Evolutionary conservation across 2,329 filamentous ascomycete species (phyloP).

Genomic region (Epichloe brachyelytri): DNA sequence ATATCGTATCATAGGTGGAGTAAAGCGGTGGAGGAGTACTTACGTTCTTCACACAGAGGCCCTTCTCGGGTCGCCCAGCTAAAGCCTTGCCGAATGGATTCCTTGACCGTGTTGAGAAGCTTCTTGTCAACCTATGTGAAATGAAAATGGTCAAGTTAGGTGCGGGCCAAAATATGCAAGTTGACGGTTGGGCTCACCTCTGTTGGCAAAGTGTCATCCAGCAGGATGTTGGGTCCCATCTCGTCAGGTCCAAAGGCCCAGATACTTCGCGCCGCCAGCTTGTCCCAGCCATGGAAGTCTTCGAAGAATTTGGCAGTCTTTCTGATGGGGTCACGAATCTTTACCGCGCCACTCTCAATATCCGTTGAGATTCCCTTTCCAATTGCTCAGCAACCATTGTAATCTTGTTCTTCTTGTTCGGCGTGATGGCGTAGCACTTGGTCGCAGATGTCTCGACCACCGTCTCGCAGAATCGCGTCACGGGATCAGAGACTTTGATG

Average conservation of each 20-base stretch:
- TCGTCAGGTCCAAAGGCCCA: constrained; percentile 98
- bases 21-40: constrained; percentile 26
- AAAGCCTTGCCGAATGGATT: constrained; percentile 91
- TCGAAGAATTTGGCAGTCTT: constrained; percentile 96
- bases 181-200: constrained; percentile 40
- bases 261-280: constrained; percentile 85
- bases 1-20: background rate
- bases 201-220: constrained; percentile 89
- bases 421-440: constrained; percentile 94
- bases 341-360: constrained; percentile 82
- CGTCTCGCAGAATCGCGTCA: constrained; percentile 95
- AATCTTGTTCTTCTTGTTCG: constrained; percentile 99
- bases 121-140: constrained; percentile 68
- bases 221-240: constrained; percentile 84
- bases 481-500: constrained; percentile 94
- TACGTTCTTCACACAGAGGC: constrained; percentile 92
- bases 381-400: constrained; percentile 96
- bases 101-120: constrained; percentile 71
- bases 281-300: constrained; percentile 93
- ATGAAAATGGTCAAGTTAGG: background rate
- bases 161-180: background rate
- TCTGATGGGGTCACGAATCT: constrained; percentile 81
- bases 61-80: constrained; percentile 94
- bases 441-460: constrained; percentile 95
- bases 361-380: constrained; percentile 88